phyloP scores from a whole-genome alignment of 1,284 basidiomycete genomes.

The Ganoderma resinaceum region DNA sequence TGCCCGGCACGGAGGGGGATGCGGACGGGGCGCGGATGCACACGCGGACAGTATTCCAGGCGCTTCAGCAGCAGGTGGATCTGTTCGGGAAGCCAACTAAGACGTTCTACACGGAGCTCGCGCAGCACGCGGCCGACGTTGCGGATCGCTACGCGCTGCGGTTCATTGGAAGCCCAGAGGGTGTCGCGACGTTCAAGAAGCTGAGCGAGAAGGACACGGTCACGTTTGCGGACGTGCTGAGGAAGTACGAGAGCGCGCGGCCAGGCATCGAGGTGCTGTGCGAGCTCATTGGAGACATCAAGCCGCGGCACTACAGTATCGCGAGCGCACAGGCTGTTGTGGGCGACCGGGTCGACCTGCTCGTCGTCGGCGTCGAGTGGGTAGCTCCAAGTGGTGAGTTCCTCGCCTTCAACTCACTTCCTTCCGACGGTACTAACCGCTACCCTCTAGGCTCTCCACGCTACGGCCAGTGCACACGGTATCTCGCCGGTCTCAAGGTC shows the following conservation, averaged over 20 bases:
- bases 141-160: conserved; percentile 85
- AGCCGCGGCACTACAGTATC: conserved; percentile 98
- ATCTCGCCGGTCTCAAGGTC: conserved; percentile 83
- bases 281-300: conserved; percentile 91
- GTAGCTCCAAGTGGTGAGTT: conserved; percentile 79
- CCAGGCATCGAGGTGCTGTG: conserved; percentile 87
- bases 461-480: conserved; percentile 97
- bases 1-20: conserved; percentile 62
- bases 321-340: conserved; percentile 95
- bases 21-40: conserved; percentile 68
- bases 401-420: neutral
- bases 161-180: conserved; percentile 95
- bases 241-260: conserved; percentile 81
- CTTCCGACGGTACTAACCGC: conserved; percentile 5
- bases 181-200: conserved; percentile 93
- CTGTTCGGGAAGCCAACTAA: conserved; percentile 97
- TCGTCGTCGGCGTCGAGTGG: conserved; percentile 99
- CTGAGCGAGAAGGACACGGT: conserved; percentile 95
- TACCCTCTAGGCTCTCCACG: conserved; percentile 70
- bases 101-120: conserved; percentile 92
- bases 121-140: conserved; percentile 75
- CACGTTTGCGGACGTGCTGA: conserved; percentile 90
- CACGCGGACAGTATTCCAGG: conserved; percentile 94
- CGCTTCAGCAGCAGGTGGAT: conserved; percentile 96
- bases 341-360: conserved; percentile 91